Conservation (phyloP, 1,139 yeast genomes). For the Sugiyamaella sp. region DNA sequence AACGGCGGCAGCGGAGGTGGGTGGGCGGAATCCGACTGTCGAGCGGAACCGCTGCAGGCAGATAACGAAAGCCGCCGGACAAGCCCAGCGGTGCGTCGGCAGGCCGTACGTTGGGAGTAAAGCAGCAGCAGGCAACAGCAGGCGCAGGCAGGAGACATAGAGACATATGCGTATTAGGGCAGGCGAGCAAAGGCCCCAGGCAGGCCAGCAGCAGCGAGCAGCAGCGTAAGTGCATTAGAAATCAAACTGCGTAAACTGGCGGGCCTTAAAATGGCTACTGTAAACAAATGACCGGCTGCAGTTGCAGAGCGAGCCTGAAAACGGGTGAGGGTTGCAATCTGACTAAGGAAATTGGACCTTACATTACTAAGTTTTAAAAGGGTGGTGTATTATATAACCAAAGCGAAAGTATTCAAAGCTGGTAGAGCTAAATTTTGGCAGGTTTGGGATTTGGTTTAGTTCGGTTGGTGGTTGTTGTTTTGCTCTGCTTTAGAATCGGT, state of each 20-base stretch:
- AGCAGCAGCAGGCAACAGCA: too few relatives aligned
- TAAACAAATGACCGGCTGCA: conserved; percentile 6
- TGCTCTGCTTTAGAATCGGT: not conserved
- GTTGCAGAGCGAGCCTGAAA: too few relatives aligned
- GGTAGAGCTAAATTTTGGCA: not conserved
- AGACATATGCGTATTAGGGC: too few relatives aligned
- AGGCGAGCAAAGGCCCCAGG: too few relatives aligned
- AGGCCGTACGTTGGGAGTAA: too few relatives aligned
- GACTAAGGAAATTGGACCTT: conserved; percentile 10
- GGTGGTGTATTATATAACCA: not conserved
- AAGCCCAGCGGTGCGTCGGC: too few relatives aligned
- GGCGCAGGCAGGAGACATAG: too few relatives aligned
- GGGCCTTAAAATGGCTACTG: conserved; percentile 4
- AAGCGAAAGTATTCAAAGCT: not conserved
- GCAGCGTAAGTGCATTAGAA: conserved; percentile 14
- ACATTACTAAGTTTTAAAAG: not conserved
- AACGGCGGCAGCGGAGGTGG: too few relatives aligned
- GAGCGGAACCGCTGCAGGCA: too few relatives aligned
- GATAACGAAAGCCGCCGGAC: too few relatives aligned
- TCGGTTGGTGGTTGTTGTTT: not conserved
- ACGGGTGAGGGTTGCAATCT: conserved; percentile 6
- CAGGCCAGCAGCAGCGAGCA: too few relatives aligned
- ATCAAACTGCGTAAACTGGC: conserved; percentile 14
- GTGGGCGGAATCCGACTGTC: too few relatives aligned
- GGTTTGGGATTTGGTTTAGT: not conserved